Conservation (phyloP, 2,329 filamentous ascomycete species). For the Aspergillus sp. region DNA sequence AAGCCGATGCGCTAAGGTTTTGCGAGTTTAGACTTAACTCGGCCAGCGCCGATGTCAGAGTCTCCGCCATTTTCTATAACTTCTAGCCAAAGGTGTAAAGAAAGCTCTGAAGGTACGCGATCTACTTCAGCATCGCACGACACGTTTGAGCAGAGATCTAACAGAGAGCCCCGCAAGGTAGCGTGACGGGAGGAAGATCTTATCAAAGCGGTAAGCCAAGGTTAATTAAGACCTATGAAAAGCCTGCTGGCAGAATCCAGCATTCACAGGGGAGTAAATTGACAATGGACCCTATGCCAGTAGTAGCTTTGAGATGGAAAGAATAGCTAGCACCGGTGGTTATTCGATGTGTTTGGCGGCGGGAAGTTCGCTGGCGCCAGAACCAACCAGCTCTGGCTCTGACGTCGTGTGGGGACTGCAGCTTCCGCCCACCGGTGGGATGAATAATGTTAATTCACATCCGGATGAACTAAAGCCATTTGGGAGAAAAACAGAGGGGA, state of each 20-base stretch:
- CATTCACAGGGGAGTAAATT: conserved; percentile 5
- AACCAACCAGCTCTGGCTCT: conserved; percentile 21
- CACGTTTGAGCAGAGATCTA: not conserved
- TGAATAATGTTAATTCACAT: not conserved
- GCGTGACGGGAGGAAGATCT: not conserved
- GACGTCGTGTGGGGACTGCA: conserved; percentile 31
- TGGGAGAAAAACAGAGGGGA: too few relatives aligned
- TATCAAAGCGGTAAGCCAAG: not conserved
- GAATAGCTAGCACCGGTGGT: conserved; percentile 1
- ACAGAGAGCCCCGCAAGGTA: not conserved
- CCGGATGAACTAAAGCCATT: not conserved
- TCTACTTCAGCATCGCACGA: not conserved
- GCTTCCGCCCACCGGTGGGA: not conserved
- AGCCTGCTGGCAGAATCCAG: not conserved
- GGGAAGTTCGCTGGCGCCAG: conserved; percentile 16
- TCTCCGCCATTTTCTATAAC: conserved; percentile 26
- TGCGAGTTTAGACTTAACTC: conserved; percentile 30
- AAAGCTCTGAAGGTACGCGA: not conserved
- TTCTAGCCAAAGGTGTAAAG: not conserved
- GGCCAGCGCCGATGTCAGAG: conserved; percentile 30
- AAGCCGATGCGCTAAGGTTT: conserved; percentile 23
- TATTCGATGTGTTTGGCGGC: conserved; percentile 24
- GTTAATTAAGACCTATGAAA: not conserved
- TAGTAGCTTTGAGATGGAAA: conserved; percentile 2
- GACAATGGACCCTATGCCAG: not conserved